phyloP scores from a whole-genome alignment of 75 land plant species.

The Pinus tabuliformis region DNA sequence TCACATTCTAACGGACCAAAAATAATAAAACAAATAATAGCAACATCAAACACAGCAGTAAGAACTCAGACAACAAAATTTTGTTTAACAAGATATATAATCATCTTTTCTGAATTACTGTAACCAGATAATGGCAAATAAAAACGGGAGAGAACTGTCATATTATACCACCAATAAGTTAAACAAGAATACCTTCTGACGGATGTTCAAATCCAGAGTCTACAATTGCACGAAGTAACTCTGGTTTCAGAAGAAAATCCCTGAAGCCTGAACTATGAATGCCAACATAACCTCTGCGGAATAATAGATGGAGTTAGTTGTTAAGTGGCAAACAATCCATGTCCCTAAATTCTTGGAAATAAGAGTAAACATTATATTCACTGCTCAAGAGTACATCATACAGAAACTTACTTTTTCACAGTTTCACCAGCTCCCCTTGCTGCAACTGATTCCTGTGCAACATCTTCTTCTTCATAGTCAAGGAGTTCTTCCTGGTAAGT shows the following conservation, averaged over 20 bases:
- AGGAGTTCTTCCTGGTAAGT: conserved; percentile 96
- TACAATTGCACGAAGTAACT: conserved; percentile 93
- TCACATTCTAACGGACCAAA: no score
- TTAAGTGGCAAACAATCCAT: neutral
- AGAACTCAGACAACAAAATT: no score
- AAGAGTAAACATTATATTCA: neutral
- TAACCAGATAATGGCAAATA: no score
- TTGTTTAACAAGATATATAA: no score
- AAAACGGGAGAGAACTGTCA: no score
- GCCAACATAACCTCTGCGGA: conserved; percentile 93
- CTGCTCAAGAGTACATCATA: neutral
- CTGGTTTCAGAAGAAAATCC: conserved; percentile 96
- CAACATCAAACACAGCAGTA: no score
- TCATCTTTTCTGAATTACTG: no score
- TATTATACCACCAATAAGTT: no score
- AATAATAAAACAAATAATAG: no score
- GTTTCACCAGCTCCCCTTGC: conserved; percentile 80
- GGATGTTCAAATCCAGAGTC: conserved; percentile 99
- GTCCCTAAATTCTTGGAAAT: neutral
- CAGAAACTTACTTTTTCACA: conserved; percentile 75
- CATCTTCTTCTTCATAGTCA: conserved; percentile 97
- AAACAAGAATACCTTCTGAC: conserved; percentile 74
- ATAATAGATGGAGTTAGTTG: conserved; percentile 5
- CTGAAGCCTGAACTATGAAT: conserved; percentile 99
- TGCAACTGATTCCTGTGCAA: conserved; percentile 72